Base-by-base conservation (phyloP, 2,329 filamentous ascomycete species). In the Calcarisporium arbuscula region DNA sequence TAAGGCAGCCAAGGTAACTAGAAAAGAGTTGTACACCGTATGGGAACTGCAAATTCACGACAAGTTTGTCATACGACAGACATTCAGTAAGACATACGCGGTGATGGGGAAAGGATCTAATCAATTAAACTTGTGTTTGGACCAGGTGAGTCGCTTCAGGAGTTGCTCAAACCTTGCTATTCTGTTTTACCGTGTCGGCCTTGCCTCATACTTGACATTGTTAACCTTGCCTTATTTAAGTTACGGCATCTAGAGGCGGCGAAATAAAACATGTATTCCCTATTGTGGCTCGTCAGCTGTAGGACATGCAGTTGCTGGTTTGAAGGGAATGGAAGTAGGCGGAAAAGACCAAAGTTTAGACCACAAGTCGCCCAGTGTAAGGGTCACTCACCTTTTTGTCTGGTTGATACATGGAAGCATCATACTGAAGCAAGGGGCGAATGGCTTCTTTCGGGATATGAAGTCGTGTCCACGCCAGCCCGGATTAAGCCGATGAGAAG, bases 201-300 rank as follows among this genome's bases (percentile, higher is more conserved):
- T n/a, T n/a, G n/a, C n/a, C n/a, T n/a, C n/a, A n/a, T n/a, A n/a
- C n/a, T n/a, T n/a, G n/a, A n/a, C n/a, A n/a, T n/a, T n/a, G n/a
- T n/a, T n/a, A n/a, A n/a, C n/a, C n/a, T n/a, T n/a, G n/a, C n/a
- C n/a, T n/a, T n/a, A n/a, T n/a, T n/a, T n/a, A n/a, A n/a, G n/a
- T n/a, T n/a, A n/a, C n/a, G 53, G 53, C 10, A 52, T 57, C 53
- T 52, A 57, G 46, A 48, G 3, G 52, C 52, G 3, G 53, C 51
- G 22, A 41, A 56, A 33, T 56, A 52, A 2, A 58, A 32, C 3
- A 55, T 22, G 2, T 46, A 50, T 35, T 57, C 52, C 3, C 45
- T 41, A 14, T 44, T 27, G 4, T 30, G 4, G 28, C 48, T 56
- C 8, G 8, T 35, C 15, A 26, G 45, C 18, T 17, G 22, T 8